These are phyloP conservation scores for Aspergillus oerlinghausenensis DNA, from an alignment of 2,329 filamentous ascomycete species.

Conservation along the genomic window DNA sequence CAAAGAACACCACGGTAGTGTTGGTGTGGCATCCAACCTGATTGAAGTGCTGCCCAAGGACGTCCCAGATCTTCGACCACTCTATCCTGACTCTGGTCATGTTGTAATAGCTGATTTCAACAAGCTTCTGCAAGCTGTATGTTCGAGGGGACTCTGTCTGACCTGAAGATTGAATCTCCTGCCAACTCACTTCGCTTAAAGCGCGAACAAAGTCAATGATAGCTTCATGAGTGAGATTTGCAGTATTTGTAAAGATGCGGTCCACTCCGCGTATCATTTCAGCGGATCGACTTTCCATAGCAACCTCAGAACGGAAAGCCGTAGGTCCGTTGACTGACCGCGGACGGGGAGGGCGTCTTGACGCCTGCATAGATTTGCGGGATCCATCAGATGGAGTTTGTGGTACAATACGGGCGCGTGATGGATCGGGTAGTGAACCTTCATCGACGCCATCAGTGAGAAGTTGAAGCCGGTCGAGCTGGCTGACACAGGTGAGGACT, in stretches of 20 bases:
- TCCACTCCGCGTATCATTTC: constrained; percentile 92
- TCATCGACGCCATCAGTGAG: constrained; percentile 94
- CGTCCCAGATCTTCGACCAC: constrained; percentile 96
- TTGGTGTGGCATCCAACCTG: constrained; percentile 95
- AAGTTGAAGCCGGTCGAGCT: constrained; percentile 89
- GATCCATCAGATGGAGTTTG: constrained; percentile 52
- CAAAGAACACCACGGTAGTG: constrained; percentile 95
- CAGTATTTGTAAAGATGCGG: constrained; percentile 93
- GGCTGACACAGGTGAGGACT: constrained; percentile 88
- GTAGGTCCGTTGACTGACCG: constrained; percentile 46
- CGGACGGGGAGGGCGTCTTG: constrained; percentile 46
- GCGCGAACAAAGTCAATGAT: constrained; percentile 94
- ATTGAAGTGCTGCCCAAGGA: constrained; percentile 98
- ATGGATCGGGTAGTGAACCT: constrained; percentile 84
- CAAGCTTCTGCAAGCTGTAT: constrained; percentile 95
- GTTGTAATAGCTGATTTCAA: constrained; percentile 99
- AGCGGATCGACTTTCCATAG: constrained; percentile 84
- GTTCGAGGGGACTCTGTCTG: constrained; percentile 93
- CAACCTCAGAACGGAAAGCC: constrained; percentile 71
- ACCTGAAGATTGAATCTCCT: constrained; percentile 95
- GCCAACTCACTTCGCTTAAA: constrained; percentile 94
- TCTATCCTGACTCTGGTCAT: constrained; percentile 98
- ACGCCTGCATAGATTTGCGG: constrained; percentile 61
- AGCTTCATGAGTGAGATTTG: constrained; percentile 84
- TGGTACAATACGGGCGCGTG: constrained; percentile 69